Evolutionary conservation across 2,329 filamentous ascomycete genomes (phyloP), one percentile per base, ranked within the genome.

Genomic region (Ceratocystis cacaofunesta): DNA sequence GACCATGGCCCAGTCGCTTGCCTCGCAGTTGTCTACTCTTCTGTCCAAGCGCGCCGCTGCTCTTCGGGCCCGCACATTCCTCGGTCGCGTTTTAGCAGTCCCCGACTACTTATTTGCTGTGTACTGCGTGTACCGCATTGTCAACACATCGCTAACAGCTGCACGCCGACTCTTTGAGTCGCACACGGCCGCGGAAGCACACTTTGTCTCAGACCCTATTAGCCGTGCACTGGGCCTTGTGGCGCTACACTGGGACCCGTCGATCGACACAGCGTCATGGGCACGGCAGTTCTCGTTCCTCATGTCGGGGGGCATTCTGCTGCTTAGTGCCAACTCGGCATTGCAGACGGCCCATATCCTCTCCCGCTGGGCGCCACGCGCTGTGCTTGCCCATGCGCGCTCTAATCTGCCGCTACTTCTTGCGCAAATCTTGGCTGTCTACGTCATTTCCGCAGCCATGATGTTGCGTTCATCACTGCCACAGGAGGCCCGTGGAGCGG

Each of bases 241-340:
- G 19, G 89, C 89, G 3, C 86, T 87, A 65, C 89, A 95, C 75
- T 92, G 89, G 83, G 89, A 95, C 72, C 88, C 89, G 2, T 84
- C 86, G 68, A 82, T 95, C 30, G 88, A 95, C 75, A 88, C 90
- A 71, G 81, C 85, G 10, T 88, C 89, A 8, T 95, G 90, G 89
- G 86, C 88, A 25, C 86, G 89, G 91, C 88, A 90, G 72, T 92
- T 95, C 69, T 90, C 87, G 67, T 95, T 95, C 74, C 77, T 90
- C 25, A 80, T 95, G 3, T 90, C 87, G 6, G 90, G 90, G 19
- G 84, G 92, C 62, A 94, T 95, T 73, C 85, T 95, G 28, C 79
- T 90, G 17, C 86, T 88, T 1, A 90, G 87, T 65, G 90, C 91
- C 75, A 90, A 87, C 74, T 88, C 86, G 66, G 90, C 89, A 19